Conservation (phyloP, 768 basidiomycete species). For the Termitomyces sp. region DNA sequence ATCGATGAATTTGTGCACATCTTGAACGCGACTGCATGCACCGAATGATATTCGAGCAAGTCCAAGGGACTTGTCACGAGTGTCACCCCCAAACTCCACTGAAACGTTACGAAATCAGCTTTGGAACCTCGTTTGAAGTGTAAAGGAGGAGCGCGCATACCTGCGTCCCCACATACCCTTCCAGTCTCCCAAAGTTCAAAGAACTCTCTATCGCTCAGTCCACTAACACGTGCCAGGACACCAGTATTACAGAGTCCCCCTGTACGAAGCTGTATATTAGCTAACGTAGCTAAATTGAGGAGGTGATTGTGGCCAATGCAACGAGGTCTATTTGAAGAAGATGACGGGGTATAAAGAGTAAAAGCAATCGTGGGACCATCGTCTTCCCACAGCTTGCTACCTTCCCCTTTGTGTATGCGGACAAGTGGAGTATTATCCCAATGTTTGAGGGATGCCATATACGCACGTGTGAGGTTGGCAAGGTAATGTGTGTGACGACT, state of each 20-base stretch:
- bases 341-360: slow-evolving; percentile 8
- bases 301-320: slow-evolving; percentile 9
- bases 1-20: slow-evolving; percentile 7
- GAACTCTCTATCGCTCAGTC: slow-evolving; percentile 8
- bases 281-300: slow-evolving; percentile 10
- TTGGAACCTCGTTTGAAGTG: too few relatives aligned
- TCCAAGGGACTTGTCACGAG: slow-evolving; percentile 6
- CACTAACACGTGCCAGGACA: slow-evolving; percentile 9
- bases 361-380: slow-evolving; percentile 13
- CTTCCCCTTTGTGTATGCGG: slow-evolving; percentile 11
- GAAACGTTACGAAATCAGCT: neutral
- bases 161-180: slow-evolving; percentile 13
- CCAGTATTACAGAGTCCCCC: slow-evolving; percentile 14
- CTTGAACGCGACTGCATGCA: slow-evolving; percentile 8
- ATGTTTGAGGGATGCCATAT: slow-evolving; percentile 2
- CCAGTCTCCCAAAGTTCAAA: slow-evolving; percentile 9
- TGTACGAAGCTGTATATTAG: slow-evolving; percentile 12
- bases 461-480: neutral
- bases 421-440: slow-evolving; percentile 10
- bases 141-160: neutral
- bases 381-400: slow-evolving; percentile 9
- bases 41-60: slow-evolving; percentile 14
- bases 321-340: neutral
- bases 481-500: slow-evolving; percentile 5
- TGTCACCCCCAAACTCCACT: slow-evolving; percentile 14